Base-by-base conservation (phyloP, 306 rosid genomes). In the Dalbergia oliveri region DNA sequence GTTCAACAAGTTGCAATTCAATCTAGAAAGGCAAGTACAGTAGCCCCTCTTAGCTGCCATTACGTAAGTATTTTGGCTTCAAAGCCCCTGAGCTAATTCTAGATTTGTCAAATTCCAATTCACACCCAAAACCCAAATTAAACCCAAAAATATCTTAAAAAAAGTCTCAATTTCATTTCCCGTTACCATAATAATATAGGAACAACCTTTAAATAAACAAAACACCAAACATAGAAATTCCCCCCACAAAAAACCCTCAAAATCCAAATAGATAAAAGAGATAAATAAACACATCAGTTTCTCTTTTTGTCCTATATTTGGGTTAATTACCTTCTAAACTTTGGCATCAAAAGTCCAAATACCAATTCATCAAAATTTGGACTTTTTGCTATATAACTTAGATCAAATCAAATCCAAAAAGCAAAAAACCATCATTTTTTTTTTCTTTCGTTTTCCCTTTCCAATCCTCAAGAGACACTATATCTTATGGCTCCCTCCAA, bases 91-190 rank as follows among this genome's bases (percentile, higher is more conserved):
- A 2, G 26, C 71, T 62, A 75, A 45, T 75, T 51, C 54, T 47
- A 76, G 41, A 64, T 35, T 26, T 16, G 23, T 61, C 64, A 66
- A 21, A 53, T 53, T 66, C 66, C 26, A 21, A 66, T 57, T 5
- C 15, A 23, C 31, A 23, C 31, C 39, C 33, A 35, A 54, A 66
- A 37, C 56, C 66, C 81, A 37, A 66, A 66, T 51, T 33, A 53
- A 51, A n/a, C 15, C 3, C 37, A 26, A 19, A 8, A 64, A 15
- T 1, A 4, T n/a, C 11, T 12, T 4, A 2, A 51, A 51, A 51
- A 47, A 47, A 11, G 0, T 43, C 49, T 43, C 49, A 43, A 43
- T 43, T 43, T 8, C 10, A 43, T 43, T 43, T 43, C 49, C 49
- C 49, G 9, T 43, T 43, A 43, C 49, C 3, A 7, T 43, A 9